Evolutionary conservation across 495 filamentous ascomycete species (phyloP), one percentile per base, ranked within the genome.

Genomic region (Podospora conica): DNA sequence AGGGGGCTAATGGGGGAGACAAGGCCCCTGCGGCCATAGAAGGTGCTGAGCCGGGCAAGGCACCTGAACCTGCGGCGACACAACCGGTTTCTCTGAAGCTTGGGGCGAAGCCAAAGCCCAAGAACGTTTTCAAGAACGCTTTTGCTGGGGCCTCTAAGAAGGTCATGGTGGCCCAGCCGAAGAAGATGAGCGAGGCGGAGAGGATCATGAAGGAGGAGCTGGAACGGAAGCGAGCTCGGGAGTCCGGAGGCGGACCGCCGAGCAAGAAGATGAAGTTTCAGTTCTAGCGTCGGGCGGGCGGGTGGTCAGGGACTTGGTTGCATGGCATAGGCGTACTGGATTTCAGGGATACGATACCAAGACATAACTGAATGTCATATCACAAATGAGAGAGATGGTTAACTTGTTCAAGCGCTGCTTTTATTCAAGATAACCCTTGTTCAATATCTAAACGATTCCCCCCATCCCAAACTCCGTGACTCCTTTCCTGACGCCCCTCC

Each of bases 131-230:
- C 74, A 92, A 90, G 76, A 90, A 89, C 61, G 85, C 85, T 2
- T 77, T 90, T 24, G 72, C 78, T 18, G 73, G 77, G 1, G 81
- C 81, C 3, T 79, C 82, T 12, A 90, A 90, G 78, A 90, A 90
- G 73, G 77, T 82, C 5, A 74, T 80, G 28, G 74, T 74, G n/a
- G 81, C 87, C 60, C 83, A 81, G 55, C 84, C 85, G 3, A 91
- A 90, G 67, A 91, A 90, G 80, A 92, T 95, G 84, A 91, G 88
- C 67, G 90, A 95, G 75, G 90, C 89, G n/a, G 92, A 96, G 68
- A 82, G 92, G 64, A 95, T 95, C 65, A 96, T 96, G 92, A 90
- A 88, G 74, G 88, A 91, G 66, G 92, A 94, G 69, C 82, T 90
- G 72, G 88, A 94, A 70, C 80, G 84, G 40, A 94, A 93, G 74